Evolutionary conservation across 2,329 filamentous ascomycete species (phyloP).

Genomic region (Calonectria pteridis): DNA sequence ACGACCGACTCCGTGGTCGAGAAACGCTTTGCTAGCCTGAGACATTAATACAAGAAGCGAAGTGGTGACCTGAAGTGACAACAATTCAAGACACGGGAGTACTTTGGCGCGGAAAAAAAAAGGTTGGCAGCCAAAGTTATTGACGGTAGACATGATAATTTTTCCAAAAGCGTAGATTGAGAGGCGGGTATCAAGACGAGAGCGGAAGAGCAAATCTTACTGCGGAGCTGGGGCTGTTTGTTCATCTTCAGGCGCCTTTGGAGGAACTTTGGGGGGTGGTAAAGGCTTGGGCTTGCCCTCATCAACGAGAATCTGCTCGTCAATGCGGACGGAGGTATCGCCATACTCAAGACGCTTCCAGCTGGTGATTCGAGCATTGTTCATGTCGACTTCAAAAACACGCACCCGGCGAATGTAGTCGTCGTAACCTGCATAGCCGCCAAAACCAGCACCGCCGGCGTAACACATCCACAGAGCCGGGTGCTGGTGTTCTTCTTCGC

Average conservation of each 20-base stretch:
- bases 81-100: constrained; percentile 10
- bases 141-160: background rate
- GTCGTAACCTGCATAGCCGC: constrained; percentile 93
- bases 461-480: constrained; percentile 98
- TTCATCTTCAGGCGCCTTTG: background rate
- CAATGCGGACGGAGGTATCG: constrained; percentile 64
- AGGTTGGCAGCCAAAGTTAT: background rate
- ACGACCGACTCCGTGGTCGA: constrained; percentile 22
- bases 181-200: constrained; percentile 2
- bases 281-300: constrained; percentile 60
- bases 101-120: background rate
- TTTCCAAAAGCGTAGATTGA: constrained; percentile 2
- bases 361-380: constrained; percentile 87
- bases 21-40: constrained; percentile 19
- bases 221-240: constrained; percentile 6
- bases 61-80: constrained; percentile 10
- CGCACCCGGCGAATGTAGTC: constrained; percentile 86
- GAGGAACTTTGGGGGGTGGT: constrained; percentile 3
- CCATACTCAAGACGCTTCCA: constrained; percentile 90
- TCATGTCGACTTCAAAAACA: constrained; percentile 94
- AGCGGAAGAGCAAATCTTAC: background rate
- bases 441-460: constrained; percentile 90
- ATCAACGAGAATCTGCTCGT: constrained; percentile 76
- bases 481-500: constrained; percentile 59
- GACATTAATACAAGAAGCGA: constrained; percentile 28